Evolutionary conservation across 2,329 filamentous ascomycete species (phyloP).

Genomic region (Microdochium nivale): DNA sequence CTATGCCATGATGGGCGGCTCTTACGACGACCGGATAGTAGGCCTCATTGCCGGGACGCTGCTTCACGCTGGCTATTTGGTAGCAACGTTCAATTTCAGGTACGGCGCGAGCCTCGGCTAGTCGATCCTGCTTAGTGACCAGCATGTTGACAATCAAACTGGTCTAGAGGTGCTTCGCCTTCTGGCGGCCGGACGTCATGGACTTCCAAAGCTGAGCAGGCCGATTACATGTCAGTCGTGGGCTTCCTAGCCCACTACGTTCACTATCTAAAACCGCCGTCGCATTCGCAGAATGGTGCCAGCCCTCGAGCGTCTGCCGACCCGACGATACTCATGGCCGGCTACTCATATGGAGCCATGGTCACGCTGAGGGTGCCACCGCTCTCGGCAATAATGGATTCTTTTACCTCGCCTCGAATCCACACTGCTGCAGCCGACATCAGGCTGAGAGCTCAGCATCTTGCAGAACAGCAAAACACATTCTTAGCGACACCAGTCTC

Average conservation of each 20-base stretch:
- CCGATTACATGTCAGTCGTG: constrained; percentile 76
- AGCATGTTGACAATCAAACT: constrained; percentile 7
- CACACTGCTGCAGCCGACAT: constrained; percentile 61
- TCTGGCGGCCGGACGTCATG: constrained; percentile 78
- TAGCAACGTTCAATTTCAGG: constrained; percentile 91
- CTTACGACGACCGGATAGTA: constrained; percentile 75
- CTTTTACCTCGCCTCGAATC: constrained; percentile 44
- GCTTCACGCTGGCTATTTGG: constrained; percentile 61
- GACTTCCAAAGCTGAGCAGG: constrained; percentile 72
- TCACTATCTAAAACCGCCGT: constrained; percentile 41
- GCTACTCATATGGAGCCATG: constrained; percentile 88
- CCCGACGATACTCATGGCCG: constrained; percentile 51
- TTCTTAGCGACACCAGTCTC: constrained; percentile 27
- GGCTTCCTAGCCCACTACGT: constrained; percentile 73
- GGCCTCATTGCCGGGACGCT: constrained; percentile 55
- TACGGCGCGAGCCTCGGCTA: constrained; percentile 24
- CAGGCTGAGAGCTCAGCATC: constrained; percentile 55
- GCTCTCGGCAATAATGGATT: constrained; percentile 46
- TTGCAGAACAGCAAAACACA: constrained; percentile 55
- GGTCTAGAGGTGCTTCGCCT: constrained; percentile 60
- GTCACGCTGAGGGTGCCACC: constrained; percentile 67
- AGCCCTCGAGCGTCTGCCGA: constrained; percentile 11
- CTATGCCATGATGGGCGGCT: constrained; percentile 80
- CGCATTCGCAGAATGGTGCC: constrained; percentile 1
- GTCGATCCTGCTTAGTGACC: neutral